These are phyloP conservation scores for Triticum urartu DNA, from an alignment of 176 grass and related monocot genomes.

Conservation along the genomic window DNA sequence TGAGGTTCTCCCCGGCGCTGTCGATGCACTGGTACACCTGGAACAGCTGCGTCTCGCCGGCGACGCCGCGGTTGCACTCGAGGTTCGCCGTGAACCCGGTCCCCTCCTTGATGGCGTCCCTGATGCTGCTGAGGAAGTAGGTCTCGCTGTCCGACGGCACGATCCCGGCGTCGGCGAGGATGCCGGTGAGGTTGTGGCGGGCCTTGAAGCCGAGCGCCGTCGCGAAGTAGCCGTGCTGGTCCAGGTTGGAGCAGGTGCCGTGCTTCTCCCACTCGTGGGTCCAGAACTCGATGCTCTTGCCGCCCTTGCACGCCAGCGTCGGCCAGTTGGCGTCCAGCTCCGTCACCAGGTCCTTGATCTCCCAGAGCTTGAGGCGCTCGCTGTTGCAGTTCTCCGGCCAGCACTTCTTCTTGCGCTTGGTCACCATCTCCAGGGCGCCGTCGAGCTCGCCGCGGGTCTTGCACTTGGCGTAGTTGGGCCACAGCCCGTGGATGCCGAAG, in stretches of 20 bases:
- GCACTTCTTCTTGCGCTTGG: slow-evolving; percentile 21
- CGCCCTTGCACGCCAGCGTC: slow-evolving; percentile 58
- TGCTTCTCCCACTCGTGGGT: slow-evolving; percentile 85
- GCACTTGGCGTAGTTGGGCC: slow-evolving; percentile 75
- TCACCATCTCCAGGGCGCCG: background rate
- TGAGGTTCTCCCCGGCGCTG: slow-evolving; percentile 28
- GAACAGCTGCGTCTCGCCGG: slow-evolving; percentile 54
- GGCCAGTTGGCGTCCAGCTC: slow-evolving; percentile 52
- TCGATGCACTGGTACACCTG: slow-evolving; percentile 86
- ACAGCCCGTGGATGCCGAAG: slow-evolving; percentile 79
- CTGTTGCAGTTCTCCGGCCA: slow-evolving; percentile 46
- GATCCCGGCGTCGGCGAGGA: slow-evolving; percentile 51
- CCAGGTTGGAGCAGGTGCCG: slow-evolving; percentile 66
- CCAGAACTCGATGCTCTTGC: slow-evolving; percentile 60
- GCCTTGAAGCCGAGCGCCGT: slow-evolving; percentile 51
- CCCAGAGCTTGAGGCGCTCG: background rate
- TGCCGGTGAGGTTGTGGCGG: slow-evolving; percentile 33
- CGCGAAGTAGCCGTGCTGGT: slow-evolving; percentile 59
- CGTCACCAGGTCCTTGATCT: slow-evolving; percentile 49
- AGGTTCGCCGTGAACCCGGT: slow-evolving; percentile 49
- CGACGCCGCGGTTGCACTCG: slow-evolving; percentile 55
- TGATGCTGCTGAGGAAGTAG: slow-evolving; percentile 41
- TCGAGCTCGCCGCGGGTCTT: background rate
- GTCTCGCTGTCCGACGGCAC: slow-evolving; percentile 43
- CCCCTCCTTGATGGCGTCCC: slow-evolving; percentile 36